Evolutionary conservation across 1,284 basidiomycete genomes (phyloP).

Genomic region (Schizophyllum amplum): DNA sequence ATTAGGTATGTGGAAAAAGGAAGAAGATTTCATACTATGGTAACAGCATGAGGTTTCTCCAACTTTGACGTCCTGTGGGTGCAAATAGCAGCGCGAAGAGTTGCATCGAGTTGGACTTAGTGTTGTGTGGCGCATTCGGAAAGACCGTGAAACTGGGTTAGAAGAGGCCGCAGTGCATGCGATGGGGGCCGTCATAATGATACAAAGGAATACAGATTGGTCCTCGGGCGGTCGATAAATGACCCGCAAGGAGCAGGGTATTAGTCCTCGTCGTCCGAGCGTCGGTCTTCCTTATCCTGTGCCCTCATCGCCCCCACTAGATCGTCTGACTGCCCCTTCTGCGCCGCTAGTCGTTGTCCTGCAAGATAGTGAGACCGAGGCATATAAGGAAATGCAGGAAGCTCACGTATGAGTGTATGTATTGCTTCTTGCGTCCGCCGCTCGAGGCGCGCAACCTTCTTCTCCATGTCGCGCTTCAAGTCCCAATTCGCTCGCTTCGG

Average conservation of each 20-base stretch:
- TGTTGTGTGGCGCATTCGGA: no score
- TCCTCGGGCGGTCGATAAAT: no score
- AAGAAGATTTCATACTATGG: no score
- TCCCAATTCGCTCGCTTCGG: conserved; percentile 98
- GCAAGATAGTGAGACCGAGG: conserved; percentile 12
- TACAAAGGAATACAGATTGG: not conserved
- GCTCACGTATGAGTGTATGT: conserved; percentile 80
- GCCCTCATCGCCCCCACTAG: conserved; percentile 73
- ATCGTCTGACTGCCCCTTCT: conserved; percentile 71
- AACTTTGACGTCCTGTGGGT: no score
- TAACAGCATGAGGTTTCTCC: no score
- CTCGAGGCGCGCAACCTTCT: conserved; percentile 84
- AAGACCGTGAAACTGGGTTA: not conserved
- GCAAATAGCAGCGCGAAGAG: no score
- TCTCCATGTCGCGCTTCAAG: conserved; percentile 89
- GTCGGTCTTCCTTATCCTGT: conserved; percentile 30
- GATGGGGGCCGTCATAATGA: not conserved
- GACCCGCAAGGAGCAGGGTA: not conserved
- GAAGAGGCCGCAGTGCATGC: not conserved
- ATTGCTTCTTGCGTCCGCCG: conserved; percentile 88
- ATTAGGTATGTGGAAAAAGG: no score
- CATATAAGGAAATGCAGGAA: conserved; percentile 17
- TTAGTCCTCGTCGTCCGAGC: conserved; percentile 11
- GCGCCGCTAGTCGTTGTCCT: conserved; percentile 72
- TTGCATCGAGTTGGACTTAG: no score